A percentile compares a stretch with the other conserved stretches of the same genome.
Conservation (phyloP, 208 protist species). For the Endotrypanum monterogeii region DNA sequence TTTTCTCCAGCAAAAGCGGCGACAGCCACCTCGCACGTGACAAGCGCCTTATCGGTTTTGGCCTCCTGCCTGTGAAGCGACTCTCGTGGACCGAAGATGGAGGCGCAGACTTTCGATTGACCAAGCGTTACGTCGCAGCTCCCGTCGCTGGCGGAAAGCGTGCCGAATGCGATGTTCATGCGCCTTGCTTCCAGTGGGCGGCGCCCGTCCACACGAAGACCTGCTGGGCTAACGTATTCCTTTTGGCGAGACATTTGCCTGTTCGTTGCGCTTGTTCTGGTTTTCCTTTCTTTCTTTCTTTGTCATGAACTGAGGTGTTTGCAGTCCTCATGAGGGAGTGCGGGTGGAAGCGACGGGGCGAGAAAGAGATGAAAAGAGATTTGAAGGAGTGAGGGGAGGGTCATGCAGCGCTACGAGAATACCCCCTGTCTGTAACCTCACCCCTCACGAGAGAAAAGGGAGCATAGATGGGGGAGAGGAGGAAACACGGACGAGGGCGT, state of each 20-base stretch:
- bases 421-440: not conserved
- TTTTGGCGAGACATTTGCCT: slow-evolving; percentile 43
- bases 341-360: not conserved
- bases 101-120: slow-evolving; percentile 66
- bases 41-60: slow-evolving; percentile 59
- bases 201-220: slow-evolving; percentile 80
- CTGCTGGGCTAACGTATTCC: slow-evolving; percentile 85
- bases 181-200: slow-evolving; percentile 67
- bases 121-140: slow-evolving; percentile 69
- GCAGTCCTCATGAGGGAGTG: not conserved
- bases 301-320: not conserved
- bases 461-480: not conserved
- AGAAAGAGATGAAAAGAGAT: not conserved
- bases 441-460: not conserved
- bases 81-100: slow-evolving; percentile 74
- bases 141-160: slow-evolving; percentile 64
- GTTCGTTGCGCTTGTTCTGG: not conserved
- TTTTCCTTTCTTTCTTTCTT: not conserved
- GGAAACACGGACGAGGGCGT: not conserved
- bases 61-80: slow-evolving; percentile 55
- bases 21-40: slow-evolving; percentile 84
- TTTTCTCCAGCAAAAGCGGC: slow-evolving; percentile 76
- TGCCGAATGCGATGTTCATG: slow-evolving; percentile 69
- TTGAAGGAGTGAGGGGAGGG: not conserved
- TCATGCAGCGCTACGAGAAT: not conserved